Evolutionary conservation across 768 basidiomycete genomes (phyloP).

Genomic region (Collybia sordida): DNA sequence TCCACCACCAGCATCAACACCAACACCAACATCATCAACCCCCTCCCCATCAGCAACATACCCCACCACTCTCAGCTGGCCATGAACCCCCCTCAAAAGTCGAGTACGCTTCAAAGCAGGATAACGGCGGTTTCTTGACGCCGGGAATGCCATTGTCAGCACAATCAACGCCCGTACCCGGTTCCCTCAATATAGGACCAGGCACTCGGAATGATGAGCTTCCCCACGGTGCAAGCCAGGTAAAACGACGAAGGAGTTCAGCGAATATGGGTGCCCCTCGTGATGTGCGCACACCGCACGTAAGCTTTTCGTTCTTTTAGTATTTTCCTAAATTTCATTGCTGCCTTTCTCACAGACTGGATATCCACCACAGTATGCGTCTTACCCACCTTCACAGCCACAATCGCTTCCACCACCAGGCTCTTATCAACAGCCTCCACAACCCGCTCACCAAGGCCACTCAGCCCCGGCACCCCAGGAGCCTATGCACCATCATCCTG

Average conservation of each 20-base stretch:
- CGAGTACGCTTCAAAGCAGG: constrained; percentile 48
- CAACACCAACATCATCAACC: constrained; percentile 36
- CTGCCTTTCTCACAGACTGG: constrained; percentile 22
- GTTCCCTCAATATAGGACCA: constrained; percentile 32
- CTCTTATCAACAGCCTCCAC: constrained; percentile 32
- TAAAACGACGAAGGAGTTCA: constrained; percentile 45
- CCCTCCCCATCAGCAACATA: constrained; percentile 45
- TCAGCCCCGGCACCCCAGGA: constrained; percentile 36
- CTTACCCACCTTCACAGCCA: constrained; percentile 38
- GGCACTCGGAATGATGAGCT: constrained; percentile 34
- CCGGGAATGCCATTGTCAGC: constrained; percentile 47
- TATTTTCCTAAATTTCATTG: constrained; percentile 8
- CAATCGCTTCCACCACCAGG: constrained; percentile 18
- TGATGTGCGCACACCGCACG: constrained; percentile 51
- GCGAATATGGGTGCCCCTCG: constrained; percentile 35
- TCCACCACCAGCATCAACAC: constrained; percentile 16
- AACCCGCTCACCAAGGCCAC: constrained; percentile 25
- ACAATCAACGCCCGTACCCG: constrained; percentile 38
- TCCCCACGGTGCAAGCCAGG: constrained; percentile 26
- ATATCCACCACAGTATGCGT: constrained; percentile 43
- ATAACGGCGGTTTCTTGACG: constrained; percentile 47
- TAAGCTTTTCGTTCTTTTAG: constrained; percentile 28
- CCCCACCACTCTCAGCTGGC: constrained; percentile 44
- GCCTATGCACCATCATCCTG: constrained; percentile 38
- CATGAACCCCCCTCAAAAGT: constrained; percentile 35